Base-by-base conservation (phyloP, 2,329 filamentous ascomycete species). In the Dactylellina leptospora region DNA sequence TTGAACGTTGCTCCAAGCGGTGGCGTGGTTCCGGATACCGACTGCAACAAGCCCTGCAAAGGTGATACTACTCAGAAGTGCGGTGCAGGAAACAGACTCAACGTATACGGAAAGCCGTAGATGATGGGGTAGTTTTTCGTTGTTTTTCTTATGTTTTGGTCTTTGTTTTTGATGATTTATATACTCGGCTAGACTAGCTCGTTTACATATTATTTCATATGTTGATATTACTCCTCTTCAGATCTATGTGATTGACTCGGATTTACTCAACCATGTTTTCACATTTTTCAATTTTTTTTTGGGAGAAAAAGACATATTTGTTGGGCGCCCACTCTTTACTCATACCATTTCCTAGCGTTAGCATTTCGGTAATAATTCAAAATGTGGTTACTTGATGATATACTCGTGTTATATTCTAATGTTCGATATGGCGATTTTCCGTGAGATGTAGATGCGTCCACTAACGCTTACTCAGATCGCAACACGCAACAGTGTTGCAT, bases 201-300 rank as follows among this genome's bases (percentile, higher is more conserved):
- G 28, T 63, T 18, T 64, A 74, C 28, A 44, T 51, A 2, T 45
- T 22, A 38, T 40, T 50, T 61, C 45, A 61, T 61, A 61, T 61
- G 36, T 55, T 33, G 10, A 42, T 58, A 58, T 30, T n/a, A n/a
- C n/a, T n/a, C n/a, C n/a, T 40, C 23, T 58, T 30, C n/a, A 11
- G 13, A 22, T 47, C 36, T 23, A 20, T 47, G n/a, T 50, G n/a
- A n/a, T n/a, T n/a, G n/a, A n/a, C n/a, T n/a, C n/a, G n/a, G n/a
- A n/a, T n/a, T n/a, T n/a, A n/a, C n/a, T n/a, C n/a, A n/a, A n/a
- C n/a, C n/a, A n/a, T n/a, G n/a, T n/a, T n/a, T n/a, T n/a, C n/a
- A n/a, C n/a, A n/a, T n/a, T n/a, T n/a, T n/a, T n/a, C n/a, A n/a
- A n/a, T n/a, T 42, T 16, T 16, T 16, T 8, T 8, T 8, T 4